phyloP scores from a whole-genome alignment of 2,329 filamentous ascomycete species.

The Colletotrichum coccodes region DNA sequence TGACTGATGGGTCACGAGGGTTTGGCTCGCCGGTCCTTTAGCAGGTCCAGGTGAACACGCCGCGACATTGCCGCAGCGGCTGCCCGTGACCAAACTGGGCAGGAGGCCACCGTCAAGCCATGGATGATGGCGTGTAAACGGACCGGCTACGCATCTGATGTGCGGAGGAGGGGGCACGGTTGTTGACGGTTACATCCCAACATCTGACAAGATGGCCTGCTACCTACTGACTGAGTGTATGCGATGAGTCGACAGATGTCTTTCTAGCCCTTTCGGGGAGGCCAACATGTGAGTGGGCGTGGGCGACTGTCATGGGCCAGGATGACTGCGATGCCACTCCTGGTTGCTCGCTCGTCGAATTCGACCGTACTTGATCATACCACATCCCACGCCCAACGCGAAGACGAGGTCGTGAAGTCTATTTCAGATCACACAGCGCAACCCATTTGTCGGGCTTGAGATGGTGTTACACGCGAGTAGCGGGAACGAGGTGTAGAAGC shows the following conservation, averaged over 20 bases:
- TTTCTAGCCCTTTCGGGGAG: neutral
- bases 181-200: neutral
- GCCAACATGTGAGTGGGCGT: neutral
- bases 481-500: slow-evolving; percentile 6
- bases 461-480: slow-evolving; percentile 24
- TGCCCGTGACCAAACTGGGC: slow-evolving; percentile 8
- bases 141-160: neutral
- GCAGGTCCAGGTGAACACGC: slow-evolving; percentile 15
- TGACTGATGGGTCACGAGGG: slow-evolving; percentile 25
- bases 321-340: neutral
- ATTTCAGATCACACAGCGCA: neutral
- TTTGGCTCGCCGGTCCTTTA: slow-evolving; percentile 18
- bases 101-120: slow-evolving; percentile 6
- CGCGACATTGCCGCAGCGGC: slow-evolving; percentile 21
- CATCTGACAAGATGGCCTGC: neutral
- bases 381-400: slow-evolving; percentile 3
- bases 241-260: neutral
- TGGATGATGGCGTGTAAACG: neutral
- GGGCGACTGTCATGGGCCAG: neutral
- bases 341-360: neutral
- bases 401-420: slow-evolving; percentile 19
- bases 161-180: neutral
- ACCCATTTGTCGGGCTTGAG: slow-evolving; percentile 1
- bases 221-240: neutral
- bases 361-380: slow-evolving; percentile 6